Conservation (phyloP, 2,329 filamentous ascomycete genomes). For the Knufia fluminis region DNA sequence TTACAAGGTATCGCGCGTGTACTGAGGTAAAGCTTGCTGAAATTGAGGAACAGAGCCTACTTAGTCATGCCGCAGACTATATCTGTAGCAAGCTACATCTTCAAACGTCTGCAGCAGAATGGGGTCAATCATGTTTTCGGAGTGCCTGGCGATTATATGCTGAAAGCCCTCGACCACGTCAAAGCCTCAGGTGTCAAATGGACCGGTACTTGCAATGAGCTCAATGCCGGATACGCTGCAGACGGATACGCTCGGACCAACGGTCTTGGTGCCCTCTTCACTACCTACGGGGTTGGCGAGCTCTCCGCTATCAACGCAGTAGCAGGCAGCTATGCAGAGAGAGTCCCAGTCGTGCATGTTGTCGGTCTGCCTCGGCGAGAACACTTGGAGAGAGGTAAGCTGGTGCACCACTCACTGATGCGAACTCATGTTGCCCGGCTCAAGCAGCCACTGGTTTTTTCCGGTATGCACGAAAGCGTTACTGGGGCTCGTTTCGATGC, state of each 20-base stretch:
- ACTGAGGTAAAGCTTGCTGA: too few relatives aligned
- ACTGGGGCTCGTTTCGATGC: conserved; percentile 36
- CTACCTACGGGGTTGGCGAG: conserved; percentile 53
- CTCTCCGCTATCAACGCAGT: conserved; percentile 31
- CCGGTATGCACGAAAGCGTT: conserved; percentile 40
- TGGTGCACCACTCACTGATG: conserved; percentile 28
- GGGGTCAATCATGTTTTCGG: conserved; percentile 42
- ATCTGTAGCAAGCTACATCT: conserved; percentile 39
- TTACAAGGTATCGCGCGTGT: too few relatives aligned
- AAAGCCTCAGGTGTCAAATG: conserved; percentile 44
- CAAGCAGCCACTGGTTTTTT: conserved; percentile 39
- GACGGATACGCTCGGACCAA: conserved; percentile 64
- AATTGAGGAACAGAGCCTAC: not conserved
- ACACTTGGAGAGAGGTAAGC: conserved; percentile 36
- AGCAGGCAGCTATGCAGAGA: conserved; percentile 46
- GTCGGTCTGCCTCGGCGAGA: conserved; percentile 46
- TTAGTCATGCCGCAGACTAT: conserved; percentile 4
- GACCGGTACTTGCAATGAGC: conserved; percentile 54
- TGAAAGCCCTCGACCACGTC: conserved; percentile 47
- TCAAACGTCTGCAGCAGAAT: conserved; percentile 39
- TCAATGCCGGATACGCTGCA: conserved; percentile 61
- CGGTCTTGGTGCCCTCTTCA: conserved; percentile 32
- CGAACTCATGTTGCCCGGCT: too few relatives aligned
- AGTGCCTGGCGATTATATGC: conserved; percentile 38
- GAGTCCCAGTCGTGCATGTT: conserved; percentile 50